Base-by-base conservation (phyloP, 768 basidiomycete genomes). In the Asterophora lycoperdoides region DNA sequence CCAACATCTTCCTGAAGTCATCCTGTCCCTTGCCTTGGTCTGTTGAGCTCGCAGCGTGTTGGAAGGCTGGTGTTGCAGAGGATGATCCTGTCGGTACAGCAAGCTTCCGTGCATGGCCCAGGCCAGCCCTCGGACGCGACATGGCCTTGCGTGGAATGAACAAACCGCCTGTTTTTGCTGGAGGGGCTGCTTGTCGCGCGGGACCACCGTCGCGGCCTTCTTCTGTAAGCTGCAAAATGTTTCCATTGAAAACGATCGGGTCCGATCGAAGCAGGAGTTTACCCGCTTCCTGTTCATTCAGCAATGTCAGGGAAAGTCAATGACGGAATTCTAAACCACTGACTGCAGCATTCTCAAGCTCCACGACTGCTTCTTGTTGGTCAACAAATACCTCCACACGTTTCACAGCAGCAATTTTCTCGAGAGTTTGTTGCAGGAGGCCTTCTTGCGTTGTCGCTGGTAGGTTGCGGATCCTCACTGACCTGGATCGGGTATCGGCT, bases 371-470 rank as follows among this genome's bases (percentile, higher is more conserved):
- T 64, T 87, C 80, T 18, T 71, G 72, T 41, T 66, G 65, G 50
- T 83, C 78, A 5, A 69, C 61, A 56, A 93, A 83, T 5, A 95
- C 73, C 62, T 93, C 86, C 2, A 91, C 79, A 5, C 93, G 81
- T 43, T 79, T 81, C 34, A 90, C 78, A 2, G 70, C 64, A 1
- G 80, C 79, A 34, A 86, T 63, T 66, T 92, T 95, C 63, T 93
- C 91, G 4, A 99, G 68, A 0, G 73, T 70, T 71, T 98, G 96
- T 57, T 99, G 95, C 19, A 99, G 66, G 1, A 98, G 70, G 2
- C 89, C 95, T 61, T 98, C 96, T 61, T 96, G 90, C 4, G 90
- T 83, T 8, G 71, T 79, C 2, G 78, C 60, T 13, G 91, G 90
- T 17, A 99, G 74, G 43, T 84, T 84, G 17, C 75, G 79, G 44